These are phyloP conservation scores for Castanea crenata DNA, from an alignment of 306 rosid species.

Conservation along the genomic window DNA sequence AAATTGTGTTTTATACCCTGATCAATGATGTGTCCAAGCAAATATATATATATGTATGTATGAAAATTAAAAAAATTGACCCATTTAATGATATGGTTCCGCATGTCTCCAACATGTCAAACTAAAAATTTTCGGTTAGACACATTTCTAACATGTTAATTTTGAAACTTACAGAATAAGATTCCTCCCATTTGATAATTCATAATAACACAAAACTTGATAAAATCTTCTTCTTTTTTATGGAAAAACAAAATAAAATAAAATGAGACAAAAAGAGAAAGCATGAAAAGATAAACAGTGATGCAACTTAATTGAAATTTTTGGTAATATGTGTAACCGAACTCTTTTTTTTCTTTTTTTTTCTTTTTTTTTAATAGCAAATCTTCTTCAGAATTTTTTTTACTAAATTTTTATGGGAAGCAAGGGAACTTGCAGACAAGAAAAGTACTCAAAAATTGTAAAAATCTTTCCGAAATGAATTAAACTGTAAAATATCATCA, in stretches of 20 bases:
- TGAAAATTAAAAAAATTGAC: not conserved
- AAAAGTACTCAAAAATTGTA: not conserved
- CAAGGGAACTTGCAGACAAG: not conserved
- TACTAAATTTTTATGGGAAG: not conserved
- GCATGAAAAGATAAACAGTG: not conserved
- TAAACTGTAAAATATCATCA: slow-evolving; percentile 6
- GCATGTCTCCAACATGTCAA: not conserved
- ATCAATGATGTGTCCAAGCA: not conserved
- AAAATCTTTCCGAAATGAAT: not conserved
- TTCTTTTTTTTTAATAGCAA: not conserved
- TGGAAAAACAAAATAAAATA: too few species aligned
- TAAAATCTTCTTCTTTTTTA: not conserved
- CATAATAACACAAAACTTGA: not conserved
- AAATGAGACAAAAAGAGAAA: too few species aligned
- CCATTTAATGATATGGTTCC: not conserved
- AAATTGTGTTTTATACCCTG: too few species aligned
- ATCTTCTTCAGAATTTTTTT: not conserved
- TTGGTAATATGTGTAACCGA: not conserved
- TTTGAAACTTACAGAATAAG: not conserved
- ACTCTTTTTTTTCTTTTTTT: not conserved
- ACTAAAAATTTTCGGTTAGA: not conserved
- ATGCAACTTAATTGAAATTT: not conserved
- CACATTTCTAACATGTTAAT: not conserved
- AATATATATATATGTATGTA: too few species aligned
- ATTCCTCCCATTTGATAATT: not conserved